Percentiles rank a stretch among this genome's conserved stretches.
Evolutionary conservation across 2,329 filamentous ascomycete genomes (phyloP).

Genomic region (Alternaria burnsii): DNA sequence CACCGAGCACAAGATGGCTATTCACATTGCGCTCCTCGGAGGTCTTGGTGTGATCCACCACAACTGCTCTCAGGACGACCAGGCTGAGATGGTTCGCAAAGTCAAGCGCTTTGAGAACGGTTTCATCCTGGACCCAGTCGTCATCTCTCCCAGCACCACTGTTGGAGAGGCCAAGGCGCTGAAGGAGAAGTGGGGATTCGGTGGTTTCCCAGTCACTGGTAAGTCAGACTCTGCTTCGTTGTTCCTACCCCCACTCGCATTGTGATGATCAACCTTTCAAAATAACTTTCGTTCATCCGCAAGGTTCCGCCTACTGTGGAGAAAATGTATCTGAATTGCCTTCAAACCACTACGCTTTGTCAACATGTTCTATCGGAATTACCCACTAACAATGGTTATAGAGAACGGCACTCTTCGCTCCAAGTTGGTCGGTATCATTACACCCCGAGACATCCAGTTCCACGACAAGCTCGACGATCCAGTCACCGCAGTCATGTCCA

Average conservation of each 20-base stretch:
- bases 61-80: conserved; percentile 97
- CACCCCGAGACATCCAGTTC: conserved; percentile 97
- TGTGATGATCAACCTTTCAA: conserved; percentile 77
- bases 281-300: conserved; percentile 99
- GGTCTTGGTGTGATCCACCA: conserved; percentile 96
- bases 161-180: conserved; percentile 89
- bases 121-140: conserved; percentile 95
- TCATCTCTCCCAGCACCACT: conserved; percentile 86
- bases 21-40: conserved; percentile 91
- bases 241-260: conserved; percentile 38
- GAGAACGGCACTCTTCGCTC: conserved; percentile 92
- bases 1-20: conserved; percentile 99
- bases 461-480: conserved; percentile 76
- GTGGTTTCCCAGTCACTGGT: conserved; percentile 99
- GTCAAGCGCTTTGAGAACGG: conserved; percentile 99
- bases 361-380: conserved; percentile 3
- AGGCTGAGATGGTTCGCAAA: conserved; percentile 99
- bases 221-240: conserved; percentile 55
- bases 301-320: conserved; percentile 91
- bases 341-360: conserved; percentile 11
- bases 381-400: conserved; percentile 55
- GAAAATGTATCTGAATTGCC: conserved; percentile 61
- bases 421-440: conserved; percentile 96
- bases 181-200: conserved; percentile 98
- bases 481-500: conserved; percentile 93